Evolutionary conservation across 176 grass and related monocot genomes (phyloP), one percentile per base, ranked within the genome.

Genomic region (Areca catechu): DNA sequence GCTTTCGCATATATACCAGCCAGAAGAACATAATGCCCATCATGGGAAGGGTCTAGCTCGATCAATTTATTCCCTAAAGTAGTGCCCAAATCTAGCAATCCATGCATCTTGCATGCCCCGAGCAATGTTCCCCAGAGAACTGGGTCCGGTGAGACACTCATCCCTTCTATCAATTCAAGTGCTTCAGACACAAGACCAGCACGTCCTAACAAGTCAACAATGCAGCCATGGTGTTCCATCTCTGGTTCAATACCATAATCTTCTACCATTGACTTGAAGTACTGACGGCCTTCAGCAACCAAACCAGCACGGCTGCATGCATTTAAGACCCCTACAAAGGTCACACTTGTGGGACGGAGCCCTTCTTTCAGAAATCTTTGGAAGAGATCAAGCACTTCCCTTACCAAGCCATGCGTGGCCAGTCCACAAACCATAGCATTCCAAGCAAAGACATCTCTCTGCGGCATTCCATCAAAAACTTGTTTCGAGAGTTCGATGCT

Each of bases 181-280:
- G 86, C 80, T 29, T 89, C 86, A 7, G 24, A 14, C 51, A 89
- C 65, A 24, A 89, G 77, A 21, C 86, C 80, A 3, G 80, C 73
- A 50, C 86, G 77, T 28, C 81, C 55, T 25, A 89, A 61, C 71
- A 89, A 80, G 69, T 89, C 86, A 61, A 89, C 77, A 24, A 89
- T 74, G 70, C 86, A 89, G 9, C 80, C 81, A 2, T 89, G 81
- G 53, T 89, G 81, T 75, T 89, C 86, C 81, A 85, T 85, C 68
- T 89, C 86, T 56, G 62, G 59, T 62, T 81, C 57, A 57, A 89
- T 60, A 0, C 50, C 43, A 60, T 83, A 84, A 55, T 89, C 80
- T 25, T 84, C 81, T 21, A 49, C 24, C 74, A 89, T 89, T 50
- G n/a, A 65, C 17, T 67, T 77, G 53, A 84, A 89, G 62, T 77